Evolutionary conservation across 2,329 filamentous ascomycete species (phyloP), one percentile per base, ranked within the genome.

Genomic region (Colletotrichum sp.): DNA sequence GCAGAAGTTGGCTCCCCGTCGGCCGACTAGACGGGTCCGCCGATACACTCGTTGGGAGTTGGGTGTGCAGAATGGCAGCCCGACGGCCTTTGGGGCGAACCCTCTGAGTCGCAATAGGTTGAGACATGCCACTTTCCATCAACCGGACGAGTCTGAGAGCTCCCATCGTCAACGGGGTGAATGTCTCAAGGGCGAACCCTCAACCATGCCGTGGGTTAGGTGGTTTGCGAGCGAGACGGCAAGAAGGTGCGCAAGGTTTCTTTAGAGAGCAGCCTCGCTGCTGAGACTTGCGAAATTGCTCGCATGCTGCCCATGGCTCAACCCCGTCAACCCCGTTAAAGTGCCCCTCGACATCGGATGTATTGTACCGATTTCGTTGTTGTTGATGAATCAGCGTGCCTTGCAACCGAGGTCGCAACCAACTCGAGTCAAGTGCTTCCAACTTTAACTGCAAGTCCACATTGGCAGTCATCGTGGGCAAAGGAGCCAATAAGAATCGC

Each of bases 1-100:
- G 28, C 21, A 68, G 32, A 32, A 57, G 24, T 18, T 55, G 26
- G 13, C 24, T 59, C 21, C 43, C 73, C 43, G 64, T 75, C 70
- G 64, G 70, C 34, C 73, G 70, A 73, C 70, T 30, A 18, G 43
- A 68, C 70, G 64, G 70, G 57, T 48, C 73, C 59, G 69, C 39
- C 14, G 36, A 63, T 24, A 30, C 60, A 59, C 6, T 26, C 28
- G 16, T 12, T 14, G 32, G 48, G 30, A 18, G 52, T 30, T n/a
- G 26, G 24, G 24, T 48, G 21, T 24, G 32, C 13, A 52, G 55
- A 21, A n/a, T 7, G 65, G 28, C 30, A 14, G 32, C n/a, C 18
- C 26, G 67, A n/a, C n/a, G 57, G 43, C 43, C 13, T 48, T 52
- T 64, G 69, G 64, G 70, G 73, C 69, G 63, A 72, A 57, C 57